These are phyloP conservation scores for Schwanniomyces occidentalis DNA, from an alignment of 805 yeast genomes.

Conservation along the genomic window DNA sequence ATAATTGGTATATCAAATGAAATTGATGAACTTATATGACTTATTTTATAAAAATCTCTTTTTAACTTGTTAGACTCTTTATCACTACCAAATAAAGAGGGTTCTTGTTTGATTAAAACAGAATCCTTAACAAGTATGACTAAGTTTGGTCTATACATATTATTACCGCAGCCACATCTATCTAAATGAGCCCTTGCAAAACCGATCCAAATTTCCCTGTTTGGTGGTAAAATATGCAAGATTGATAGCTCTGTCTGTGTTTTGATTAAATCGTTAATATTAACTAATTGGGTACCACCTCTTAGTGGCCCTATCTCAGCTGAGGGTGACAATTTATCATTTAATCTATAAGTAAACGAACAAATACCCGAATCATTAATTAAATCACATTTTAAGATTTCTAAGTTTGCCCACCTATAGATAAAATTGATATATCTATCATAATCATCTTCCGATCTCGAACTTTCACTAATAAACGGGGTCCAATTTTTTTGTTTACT, in stretches of 20 bases:
- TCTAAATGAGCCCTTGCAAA: conserved; percentile 41
- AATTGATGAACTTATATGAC: conserved; percentile 31
- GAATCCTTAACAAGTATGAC: conserved; percentile 25
- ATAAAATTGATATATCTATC: conserved; percentile 32
- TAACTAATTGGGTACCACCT: conserved; percentile 38
- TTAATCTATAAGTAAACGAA: conserved; percentile 14
- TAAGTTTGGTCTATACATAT: conserved; percentile 41
- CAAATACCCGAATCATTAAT: conserved; percentile 19
- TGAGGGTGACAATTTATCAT: conserved; percentile 8
- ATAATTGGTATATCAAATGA: conserved; percentile 30
- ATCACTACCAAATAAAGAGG: background rate
- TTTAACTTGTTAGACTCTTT: conserved; percentile 3
- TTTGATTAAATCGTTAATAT: conserved; percentile 16
- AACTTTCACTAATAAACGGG: conserved; percentile 30
- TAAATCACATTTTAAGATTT: conserved; percentile 25
- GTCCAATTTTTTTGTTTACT: conserved; percentile 40
- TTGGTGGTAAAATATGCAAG: conserved; percentile 16
- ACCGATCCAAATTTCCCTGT: conserved; percentile 38
- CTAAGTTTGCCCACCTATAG: conserved; percentile 33
- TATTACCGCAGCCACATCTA: conserved; percentile 41
- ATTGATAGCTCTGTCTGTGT: conserved; percentile 15
- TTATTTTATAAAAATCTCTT: conserved; percentile 22
- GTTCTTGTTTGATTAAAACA: conserved; percentile 1
- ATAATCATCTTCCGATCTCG: conserved; percentile 19
- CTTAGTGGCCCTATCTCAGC: conserved; percentile 30